Evolutionary conservation across 352 stramenopile species (phyloP), one percentile per base, ranked within the genome.

Genomic region (Globisporangium sylvaticum): DNA sequence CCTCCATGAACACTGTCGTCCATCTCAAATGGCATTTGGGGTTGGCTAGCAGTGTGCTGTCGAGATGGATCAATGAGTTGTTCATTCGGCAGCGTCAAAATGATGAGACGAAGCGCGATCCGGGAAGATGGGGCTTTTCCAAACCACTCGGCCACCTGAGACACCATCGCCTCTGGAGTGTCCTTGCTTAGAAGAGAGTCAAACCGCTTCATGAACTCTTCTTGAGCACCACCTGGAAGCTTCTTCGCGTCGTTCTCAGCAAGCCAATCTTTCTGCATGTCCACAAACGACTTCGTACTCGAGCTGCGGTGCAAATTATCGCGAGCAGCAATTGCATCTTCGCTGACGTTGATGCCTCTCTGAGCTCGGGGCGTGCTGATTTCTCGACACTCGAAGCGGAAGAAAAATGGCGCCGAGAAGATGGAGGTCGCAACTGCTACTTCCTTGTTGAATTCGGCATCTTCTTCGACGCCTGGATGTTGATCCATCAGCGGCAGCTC

Each of bases 351-450:
- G 25, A 29, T 61, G n/a, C 59, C 14, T 64, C 39, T 27, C 20
- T 64, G 57, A 5, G 37, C 58, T 31, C 74, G 72, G 32, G 74
- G 70, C 12, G 59, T 68, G 29, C 65, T 80, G 20, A 93, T 63
- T 58, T 92, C 73, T 25, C 81, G 83, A 42, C 79, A 95, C 64
- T 96, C 88, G 54, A 95, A 94, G 10, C 74, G 86, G 31, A 96
- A 90, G 68, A 96, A 96, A 61, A 95, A 94, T 42, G 88, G 85
- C 8, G 87, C 77, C 14, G 84, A 94, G 62, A 94, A 92, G 34
- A 80, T 92, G 18, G 86, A 95, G 9, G 84, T 93, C 7, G 85
- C 84, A 20, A 89, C 87, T 1, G 83, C 87, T 0, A 93, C 87
- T 69, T 93, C 87, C 67, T 93, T 93, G 73, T 95, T 92, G 48